Evolutionary conservation across 1,284 basidiomycete species (phyloP).

Genomic region (Trichosporon ovoides): DNA sequence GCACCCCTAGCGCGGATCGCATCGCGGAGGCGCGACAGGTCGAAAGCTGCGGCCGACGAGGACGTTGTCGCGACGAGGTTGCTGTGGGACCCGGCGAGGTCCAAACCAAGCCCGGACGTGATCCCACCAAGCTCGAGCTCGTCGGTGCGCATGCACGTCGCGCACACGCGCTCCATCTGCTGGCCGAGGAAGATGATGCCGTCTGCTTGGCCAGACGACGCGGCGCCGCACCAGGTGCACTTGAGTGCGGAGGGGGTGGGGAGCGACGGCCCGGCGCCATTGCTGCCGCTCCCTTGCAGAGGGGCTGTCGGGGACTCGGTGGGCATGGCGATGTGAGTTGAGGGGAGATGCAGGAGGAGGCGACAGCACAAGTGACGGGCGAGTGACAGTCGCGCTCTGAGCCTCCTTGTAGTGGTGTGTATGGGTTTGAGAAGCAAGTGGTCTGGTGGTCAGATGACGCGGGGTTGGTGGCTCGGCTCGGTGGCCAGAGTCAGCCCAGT

Average conservation of each 20-base stretch:
- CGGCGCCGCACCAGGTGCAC: slow-evolving; percentile 39
- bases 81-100: background rate
- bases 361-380: background rate
- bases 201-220: slow-evolving; percentile 16
- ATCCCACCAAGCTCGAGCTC: background rate
- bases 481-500: no score
- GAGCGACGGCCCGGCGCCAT: slow-evolving; percentile 8
- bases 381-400: background rate
- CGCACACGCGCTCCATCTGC: slow-evolving; percentile 35
- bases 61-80: background rate
- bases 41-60: background rate
- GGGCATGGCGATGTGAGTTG: slow-evolving; percentile 30
- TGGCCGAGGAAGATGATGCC: slow-evolving; percentile 25
- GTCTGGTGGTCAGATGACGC: background rate
- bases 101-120: background rate
- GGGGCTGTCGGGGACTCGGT: slow-evolving; percentile 32
- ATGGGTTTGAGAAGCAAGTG: background rate
- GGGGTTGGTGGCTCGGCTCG: no score
- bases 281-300: slow-evolving; percentile 5
- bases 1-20: background rate
- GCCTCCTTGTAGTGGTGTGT: background rate
- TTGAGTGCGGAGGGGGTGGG: slow-evolving; percentile 29
- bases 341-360: no score
- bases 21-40: slow-evolving; percentile 3
- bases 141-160: slow-evolving; percentile 22